Base-by-base conservation (phyloP, 768 basidiomycete species). In the Dendrothele bispora region DNA sequence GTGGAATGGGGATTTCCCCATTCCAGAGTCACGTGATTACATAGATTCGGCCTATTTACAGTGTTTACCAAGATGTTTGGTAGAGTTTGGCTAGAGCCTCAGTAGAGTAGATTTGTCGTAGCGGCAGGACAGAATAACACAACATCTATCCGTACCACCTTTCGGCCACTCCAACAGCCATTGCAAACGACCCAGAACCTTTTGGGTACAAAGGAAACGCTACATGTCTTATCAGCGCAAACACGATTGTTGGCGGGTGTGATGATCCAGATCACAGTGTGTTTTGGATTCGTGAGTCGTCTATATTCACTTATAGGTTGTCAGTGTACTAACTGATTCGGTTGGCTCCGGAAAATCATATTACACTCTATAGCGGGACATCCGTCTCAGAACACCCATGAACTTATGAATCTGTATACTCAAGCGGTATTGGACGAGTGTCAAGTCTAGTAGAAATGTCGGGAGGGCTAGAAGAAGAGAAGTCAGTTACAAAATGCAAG, bases 181-280 rank as follows among this genome's bases (percentile, higher is more conserved):
- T 65, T 26, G 56, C 61, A 15, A 52, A 43, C 24, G 39, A 44
- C 18, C 61, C 65, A 3, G 39, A 50, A 22, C 25, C 48, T 0
- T 67, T 67, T 34, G 62, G 63, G 14, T 66, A 61, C 39, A 40
- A 37, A 2, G 65, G 65, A 5, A 59, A 60, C 46, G 46, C 62
- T 14, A 68, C 64, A 20, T 67, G 65, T 45, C 57, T 67, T 7
- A 48, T 65, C n/a, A 65, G 63, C 51, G 51, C 60, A 15, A 55
- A 57, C 21, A 64, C 61, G 0, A 65, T 50, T n/a, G 61, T 55
- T 1, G 64, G 64, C 26, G 66, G 63, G 28, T 67, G 66, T 48
- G 41, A 51, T 20, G 60, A 63, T 51, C 62, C 66, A 37, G 60
- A 66, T 26, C 51, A 36, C 22, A 63, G 59, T 38, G 66, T 66